Evolutionary conservation across 2,329 filamentous ascomycete species (phyloP), one percentile per base, ranked within the genome.

Genomic region (Pseudocercospora vitis): DNA sequence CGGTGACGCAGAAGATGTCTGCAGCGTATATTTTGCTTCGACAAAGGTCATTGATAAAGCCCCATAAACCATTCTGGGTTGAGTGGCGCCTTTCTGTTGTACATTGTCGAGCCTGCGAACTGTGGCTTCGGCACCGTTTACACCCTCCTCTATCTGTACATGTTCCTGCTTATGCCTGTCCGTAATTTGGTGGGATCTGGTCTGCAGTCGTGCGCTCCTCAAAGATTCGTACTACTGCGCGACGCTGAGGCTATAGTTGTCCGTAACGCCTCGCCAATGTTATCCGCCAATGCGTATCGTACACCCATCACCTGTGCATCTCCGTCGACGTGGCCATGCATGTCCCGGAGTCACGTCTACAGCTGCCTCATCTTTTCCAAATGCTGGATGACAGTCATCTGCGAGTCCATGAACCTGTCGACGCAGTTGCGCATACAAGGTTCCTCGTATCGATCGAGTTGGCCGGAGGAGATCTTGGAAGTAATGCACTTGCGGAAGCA

Each of bases 401-500:
- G 94, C 59, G 91, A 82, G 73, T 99, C 94, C 76, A 97, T 81
- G 75, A 95, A 97, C 52, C 94, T 81, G 67, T 96, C 89, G 52
- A 97, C 91, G 69, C 94, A 99, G 78, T 96, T 96, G 71, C 85
- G 79, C 71, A 96, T 81, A 73, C 94, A 99, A 7, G 78, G 75
- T 76, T 94, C 86, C 76, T 99, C 94, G 57, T 74, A 77, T 66
- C 80, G 82, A 63, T 95, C 89, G 62, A 99, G 78, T 65, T 84
- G 82, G 23, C 84, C 82, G 57, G 79, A 81, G 63, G 85, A 85
- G 70, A 96, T 86, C 53, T 79, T 80, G 50, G 84, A 78, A 7
- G 88, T 87, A 57, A 96, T 79, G 78, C 94, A 99, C 77, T 96
- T 97, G 70, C 86, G 90, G 85, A 91, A 99, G 82, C 94, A 99